Base-by-base conservation (phyloP, 108 stramenopile genomes). In the Skeletonema menzelii region DNA sequence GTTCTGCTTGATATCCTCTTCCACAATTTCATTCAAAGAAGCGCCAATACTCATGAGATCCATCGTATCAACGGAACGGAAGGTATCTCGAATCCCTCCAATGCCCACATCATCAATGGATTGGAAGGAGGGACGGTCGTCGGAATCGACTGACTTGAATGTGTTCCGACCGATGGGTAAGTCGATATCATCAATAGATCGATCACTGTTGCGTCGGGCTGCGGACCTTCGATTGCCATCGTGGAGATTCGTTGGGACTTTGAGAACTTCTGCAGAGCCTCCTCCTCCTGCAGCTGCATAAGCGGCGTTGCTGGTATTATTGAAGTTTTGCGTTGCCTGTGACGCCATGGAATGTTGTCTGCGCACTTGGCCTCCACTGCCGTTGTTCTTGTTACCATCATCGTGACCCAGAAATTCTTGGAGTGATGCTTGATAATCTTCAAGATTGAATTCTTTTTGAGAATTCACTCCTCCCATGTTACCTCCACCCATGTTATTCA, bases 1-100 rank as follows among this genome's bases (percentile, higher is more conserved):
- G 62, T 72, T 62, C 11, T 49, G 59, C 55, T 65, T 72, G 14
- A 72, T 26, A 19, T 72, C 78, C 32, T 79, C 71, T 7, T 79
- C 71, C 7, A 72, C 32, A 14, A 79, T 72, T 7, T 79, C 78
- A 56, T 79, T 72, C 20, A 79, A 60, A 10, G 78, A 79, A 24
- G 66, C 67, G n/a, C 65, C 65, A 19, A 79, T 49, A 26, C 78
- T 79, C 78, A 79, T 72, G 17, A 79, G 63, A 46, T 79, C 78
- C 60, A 79, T 61, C 8, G 65, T 79, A 31, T 79, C 70, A 5
- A 72, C 78, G 1, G 64, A 66, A 8, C 63, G 69, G 64, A 78
- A 78, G 20, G 77, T 57, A 17, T 27, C 40, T 27, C 77, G 64
- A 30, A 77, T 42, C 14, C 59, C 76, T 27, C 77, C 56, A 30